Percentiles rank a stretch among this genome's conserved stretches.
These are phyloP conservation scores for Candida insectalens DNA, from an alignment of 805 yeast species.

Conservation along the genomic window DNA sequence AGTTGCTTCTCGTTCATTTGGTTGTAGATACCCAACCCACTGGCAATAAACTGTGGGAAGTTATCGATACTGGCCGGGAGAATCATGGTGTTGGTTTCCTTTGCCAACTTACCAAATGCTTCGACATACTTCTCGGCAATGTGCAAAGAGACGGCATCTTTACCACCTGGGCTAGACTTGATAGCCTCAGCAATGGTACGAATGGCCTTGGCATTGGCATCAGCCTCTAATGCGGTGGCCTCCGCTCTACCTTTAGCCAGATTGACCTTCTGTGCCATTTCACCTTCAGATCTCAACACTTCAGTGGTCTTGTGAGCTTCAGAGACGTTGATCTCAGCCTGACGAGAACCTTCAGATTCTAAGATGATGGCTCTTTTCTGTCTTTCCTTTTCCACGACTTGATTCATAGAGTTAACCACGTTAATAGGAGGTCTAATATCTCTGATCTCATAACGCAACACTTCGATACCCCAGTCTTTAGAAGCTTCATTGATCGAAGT, in stretches of 20 bases:
- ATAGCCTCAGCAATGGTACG: constrained; percentile 58
- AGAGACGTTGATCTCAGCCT: constrained; percentile 70
- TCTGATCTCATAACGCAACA: constrained; percentile 77
- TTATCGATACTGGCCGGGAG: constrained; percentile 72
- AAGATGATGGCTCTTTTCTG: constrained; percentile 81
- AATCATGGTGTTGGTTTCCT: constrained; percentile 69
- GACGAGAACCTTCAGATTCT: constrained; percentile 79
- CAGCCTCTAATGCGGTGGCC: constrained; percentile 53
- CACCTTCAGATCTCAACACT: constrained; percentile 70
- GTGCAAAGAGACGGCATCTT: constrained; percentile 67
- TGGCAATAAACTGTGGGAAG: constrained; percentile 62
- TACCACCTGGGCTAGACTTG: constrained; percentile 56
- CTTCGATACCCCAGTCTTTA: constrained; percentile 74
- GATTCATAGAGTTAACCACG: constrained; percentile 84
- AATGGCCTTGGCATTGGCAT: constrained; percentile 69
- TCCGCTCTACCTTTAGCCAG: constrained; percentile 69
- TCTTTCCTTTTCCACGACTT: constrained; percentile 82
- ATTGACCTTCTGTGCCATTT: constrained; percentile 50
- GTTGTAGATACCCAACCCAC: constrained; percentile 66
- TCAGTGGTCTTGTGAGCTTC: constrained; percentile 70
- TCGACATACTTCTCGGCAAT: constrained; percentile 79
- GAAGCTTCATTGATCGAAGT: constrained; percentile 79
- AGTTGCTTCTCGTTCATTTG: constrained; percentile 26
- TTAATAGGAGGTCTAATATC: constrained; percentile 83
- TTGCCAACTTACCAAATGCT: constrained; percentile 74